Base-by-base conservation (phyloP, 2,329 filamentous ascomycete genomes). In the Sclerotinia sclerotiorum region DNA sequence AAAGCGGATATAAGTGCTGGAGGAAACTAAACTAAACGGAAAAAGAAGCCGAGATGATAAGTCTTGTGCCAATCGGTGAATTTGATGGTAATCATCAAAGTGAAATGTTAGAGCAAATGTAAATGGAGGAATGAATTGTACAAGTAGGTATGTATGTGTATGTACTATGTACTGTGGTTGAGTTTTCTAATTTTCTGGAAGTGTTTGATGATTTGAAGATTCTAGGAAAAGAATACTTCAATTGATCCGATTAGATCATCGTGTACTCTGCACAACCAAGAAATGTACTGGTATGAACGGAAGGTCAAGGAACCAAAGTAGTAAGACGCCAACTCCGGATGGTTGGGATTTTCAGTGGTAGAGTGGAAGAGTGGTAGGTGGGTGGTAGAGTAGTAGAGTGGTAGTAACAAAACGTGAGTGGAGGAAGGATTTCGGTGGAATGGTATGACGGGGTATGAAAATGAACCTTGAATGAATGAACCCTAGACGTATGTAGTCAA, bases 11-110 rank as follows among this genome's bases (percentile, higher is more conserved):
- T 46, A 62, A 56, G 21, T 21, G 10, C 55, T 42, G 32, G n/a
- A 57, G 21, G 54, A 57, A 27, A 15, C 32, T 24, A 51, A 51
- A 51, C 15, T 51, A 62, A 62, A 62, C 60, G 60, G 60, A 62
- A 62, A 32, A 62, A 62, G 60, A 62, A 62, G 46, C 60, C 60
- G 60, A 62, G 46, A 62, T 51, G n/a, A 62, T 39, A 39, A 62
- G n/a, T 39, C 49, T 62, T 62, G 60, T 46, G 48, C 46, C 60
- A 62, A 62, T 62, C 21, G 60, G 21, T 51, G 61, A 56, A 44
- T 21, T 11, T 21, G 61, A 54, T 21, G 39, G 39, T 13, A 64
- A 39, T 35, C 35, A 54, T 42, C 61, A 19, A 27, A 27, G 48
- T 27, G 49, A 54, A 39, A 24, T 7, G 19, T 13, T 32, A 21